Evolutionary conservation across 768 basidiomycete genomes (phyloP).

Genomic region (Psilocybe sp.): DNA sequence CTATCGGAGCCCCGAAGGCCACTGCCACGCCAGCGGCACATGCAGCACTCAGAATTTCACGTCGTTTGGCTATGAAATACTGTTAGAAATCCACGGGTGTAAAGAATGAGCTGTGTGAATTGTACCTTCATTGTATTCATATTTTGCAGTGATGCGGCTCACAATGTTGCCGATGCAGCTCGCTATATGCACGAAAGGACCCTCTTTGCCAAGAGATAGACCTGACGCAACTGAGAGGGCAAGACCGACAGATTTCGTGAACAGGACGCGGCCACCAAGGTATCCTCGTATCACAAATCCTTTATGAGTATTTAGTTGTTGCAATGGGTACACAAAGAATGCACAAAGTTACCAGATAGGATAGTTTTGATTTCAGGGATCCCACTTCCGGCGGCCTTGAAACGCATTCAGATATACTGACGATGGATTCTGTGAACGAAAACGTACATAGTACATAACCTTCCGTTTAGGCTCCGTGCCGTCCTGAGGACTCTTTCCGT

Average conservation of each 20-base stretch:
- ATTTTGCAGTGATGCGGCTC: slow-evolving; percentile 82
- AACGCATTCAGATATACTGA: not conserved
- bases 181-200: slow-evolving; percentile 86
- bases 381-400: slow-evolving; percentile 88
- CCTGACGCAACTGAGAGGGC: slow-evolving; percentile 92
- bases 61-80: slow-evolving; percentile 66
- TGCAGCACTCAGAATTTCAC: slow-evolving; percentile 93
- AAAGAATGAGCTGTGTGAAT: not conserved
- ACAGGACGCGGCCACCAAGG: slow-evolving; percentile 84
- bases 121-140: slow-evolving; percentile 92
- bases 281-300: slow-evolving; percentile 98
- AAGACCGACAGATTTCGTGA: slow-evolving; percentile 88
- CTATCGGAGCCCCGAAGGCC: slow-evolving; percentile 95
- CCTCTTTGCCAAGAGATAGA: slow-evolving; percentile 73
- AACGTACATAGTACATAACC: slow-evolving; percentile 79
- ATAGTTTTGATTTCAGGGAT: slow-evolving; percentile 98
- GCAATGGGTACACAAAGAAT: not conserved
- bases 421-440: not conserved
- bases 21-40: slow-evolving; percentile 98
- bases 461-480: slow-evolving; percentile 46
- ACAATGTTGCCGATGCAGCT: slow-evolving; percentile 92
- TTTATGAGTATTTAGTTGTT: slow-evolving; percentile 20
- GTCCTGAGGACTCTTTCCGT: slow-evolving; percentile 31
- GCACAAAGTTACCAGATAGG: slow-evolving; percentile 59
- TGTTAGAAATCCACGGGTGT: not conserved